These are phyloP conservation scores for Fusarium sterilihyphosum DNA, from an alignment of 2,329 filamentous ascomycete species.

Conservation along the genomic window DNA sequence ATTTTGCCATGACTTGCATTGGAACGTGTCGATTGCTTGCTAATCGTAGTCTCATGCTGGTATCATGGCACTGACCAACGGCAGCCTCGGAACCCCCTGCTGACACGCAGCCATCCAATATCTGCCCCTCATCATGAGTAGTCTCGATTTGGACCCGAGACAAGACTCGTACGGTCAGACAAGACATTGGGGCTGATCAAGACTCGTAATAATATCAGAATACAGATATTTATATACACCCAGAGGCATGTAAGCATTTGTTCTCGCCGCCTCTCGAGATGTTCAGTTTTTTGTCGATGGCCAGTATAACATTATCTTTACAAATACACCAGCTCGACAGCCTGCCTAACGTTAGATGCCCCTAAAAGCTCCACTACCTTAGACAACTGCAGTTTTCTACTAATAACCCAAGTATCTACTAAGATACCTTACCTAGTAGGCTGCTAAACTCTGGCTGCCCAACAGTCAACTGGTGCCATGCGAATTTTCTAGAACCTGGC, in stretches of 20 bases:
- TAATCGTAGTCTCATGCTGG: slow-evolving; percentile 19
- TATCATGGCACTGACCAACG: slow-evolving; percentile 26
- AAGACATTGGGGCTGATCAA: background rate
- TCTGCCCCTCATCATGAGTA: slow-evolving; percentile 11
- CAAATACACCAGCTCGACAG: background rate
- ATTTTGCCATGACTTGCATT: background rate
- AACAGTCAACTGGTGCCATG: slow-evolving; percentile 21
- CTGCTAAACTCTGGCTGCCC: slow-evolving; percentile 33
- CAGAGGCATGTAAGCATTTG: background rate
- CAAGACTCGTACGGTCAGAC: background rate
- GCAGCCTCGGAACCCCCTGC: slow-evolving; percentile 19
- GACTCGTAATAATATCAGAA: background rate
- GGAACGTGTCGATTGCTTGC: background rate
- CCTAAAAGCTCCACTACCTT: slow-evolving; percentile 15
- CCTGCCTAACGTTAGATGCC: background rate
- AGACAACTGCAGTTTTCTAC: slow-evolving; percentile 6
- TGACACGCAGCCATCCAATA: slow-evolving; percentile 22
- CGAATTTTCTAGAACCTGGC: slow-evolving; percentile 33
- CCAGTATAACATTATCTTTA: background rate
- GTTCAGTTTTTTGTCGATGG: background rate
- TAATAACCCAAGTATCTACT: background rate
- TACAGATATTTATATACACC: background rate
- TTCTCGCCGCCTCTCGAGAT: background rate
- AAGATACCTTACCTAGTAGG: background rate
- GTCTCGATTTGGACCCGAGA: background rate